Conservation (phyloP, 306 rosid species). For the Malus sieversii region DNA sequence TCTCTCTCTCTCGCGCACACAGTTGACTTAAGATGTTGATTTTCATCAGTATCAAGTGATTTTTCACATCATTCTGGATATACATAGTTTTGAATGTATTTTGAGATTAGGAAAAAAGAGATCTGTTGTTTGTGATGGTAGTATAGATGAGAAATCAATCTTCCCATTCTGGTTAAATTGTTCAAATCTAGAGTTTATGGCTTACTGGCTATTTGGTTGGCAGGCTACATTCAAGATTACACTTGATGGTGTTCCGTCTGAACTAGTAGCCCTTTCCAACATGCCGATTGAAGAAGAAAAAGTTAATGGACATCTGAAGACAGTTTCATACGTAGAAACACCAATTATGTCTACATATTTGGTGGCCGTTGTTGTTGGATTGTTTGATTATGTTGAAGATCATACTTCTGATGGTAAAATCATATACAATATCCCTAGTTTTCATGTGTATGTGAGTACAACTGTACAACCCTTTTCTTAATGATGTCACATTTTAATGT, state of each 20-base stretch:
- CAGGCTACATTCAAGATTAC: conserved; percentile 93
- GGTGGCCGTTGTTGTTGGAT: conserved; percentile 86
- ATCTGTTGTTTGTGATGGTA: neutral
- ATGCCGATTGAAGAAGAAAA: conserved; percentile 81
- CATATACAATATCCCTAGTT: neutral
- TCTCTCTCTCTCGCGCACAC: neutral
- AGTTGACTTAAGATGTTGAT: neutral
- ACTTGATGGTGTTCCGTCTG: conserved; percentile 76
- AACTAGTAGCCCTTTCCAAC: conserved; percentile 81
- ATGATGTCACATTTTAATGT: conserved; percentile 17
- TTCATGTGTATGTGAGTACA: neutral
- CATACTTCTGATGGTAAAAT: conserved; percentile 72
- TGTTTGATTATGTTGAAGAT: conserved; percentile 88
- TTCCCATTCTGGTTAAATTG: neutral
- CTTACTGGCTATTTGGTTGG: conserved; percentile 16
- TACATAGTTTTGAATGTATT: neutral
- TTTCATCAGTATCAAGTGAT: neutral
- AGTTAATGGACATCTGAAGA: conserved; percentile 50
- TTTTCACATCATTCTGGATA: neutral
- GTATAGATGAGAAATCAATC: neutral
- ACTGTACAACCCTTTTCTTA: neutral
- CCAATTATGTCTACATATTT: conserved; percentile 92
- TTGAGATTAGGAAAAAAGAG: neutral
- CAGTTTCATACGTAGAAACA: conserved; percentile 67
- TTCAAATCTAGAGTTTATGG: neutral